Evolutionary conservation across 106 monocot genomes (phyloP), one percentile per base, ranked within the genome.

Genomic region (Acanthochlamys bracteata): DNA sequence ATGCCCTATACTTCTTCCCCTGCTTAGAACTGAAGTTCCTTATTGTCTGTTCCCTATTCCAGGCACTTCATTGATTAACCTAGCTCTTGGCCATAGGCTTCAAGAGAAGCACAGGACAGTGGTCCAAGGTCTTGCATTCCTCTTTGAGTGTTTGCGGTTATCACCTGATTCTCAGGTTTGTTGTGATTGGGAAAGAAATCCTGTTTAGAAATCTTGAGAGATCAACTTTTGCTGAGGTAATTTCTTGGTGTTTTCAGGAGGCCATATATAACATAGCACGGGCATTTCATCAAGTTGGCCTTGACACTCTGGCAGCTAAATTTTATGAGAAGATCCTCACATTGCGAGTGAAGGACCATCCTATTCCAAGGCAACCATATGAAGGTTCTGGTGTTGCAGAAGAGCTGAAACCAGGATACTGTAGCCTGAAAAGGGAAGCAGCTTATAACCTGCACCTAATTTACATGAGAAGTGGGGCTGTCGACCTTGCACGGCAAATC

Each of bases 391-490:
- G 11, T 20, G 63, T 41, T 57, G 59, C 67, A 13, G 62, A 69
- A 68, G 39, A 67, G 61, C 27, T 12, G 12, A 82, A 63, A 4
- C 53, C 86, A 26, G 84, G 90, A 21, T 88, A 78, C 45, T 96
- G 87, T 60, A 75, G 79, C 67, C 84, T 96, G 57, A 76, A 73
- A 53, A 76, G 72, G 24, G 96, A 98, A 69, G 96, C 96, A 39
- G 96, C 96, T 53, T 91, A 85, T 63, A 91, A 98, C 70, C 66
- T 98, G 40, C 96, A 98, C 73, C 65, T 98, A 42, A 98, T 98
- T 67, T 98, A 98, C 68, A 88, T 79, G 78, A 91, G 81, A 55
- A 91, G 88, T 53, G 96, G 96, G 0, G 82, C 96, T 47, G 69
- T 78, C 24, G 96, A 91, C 85, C 96, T 98, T 54, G 88, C 96